Base-by-base conservation (phyloP, 2,329 filamentous ascomycete genomes). In the Verticillium longisporum region DNA sequence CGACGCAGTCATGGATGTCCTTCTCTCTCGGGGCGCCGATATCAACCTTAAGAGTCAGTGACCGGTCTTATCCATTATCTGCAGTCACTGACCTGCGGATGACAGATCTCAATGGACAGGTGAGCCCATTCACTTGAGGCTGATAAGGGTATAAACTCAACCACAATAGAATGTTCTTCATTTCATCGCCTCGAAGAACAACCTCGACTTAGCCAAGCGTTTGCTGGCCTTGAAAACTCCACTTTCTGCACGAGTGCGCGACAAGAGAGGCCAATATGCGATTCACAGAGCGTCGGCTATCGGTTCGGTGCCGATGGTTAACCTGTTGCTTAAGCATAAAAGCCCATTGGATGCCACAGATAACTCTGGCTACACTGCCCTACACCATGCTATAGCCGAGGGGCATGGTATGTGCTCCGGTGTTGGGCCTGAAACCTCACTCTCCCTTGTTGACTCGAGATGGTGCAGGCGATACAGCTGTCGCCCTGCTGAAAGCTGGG, bases 281-380 rank as follows among this genome's bases (percentile, higher is more conserved):
- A 83, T 99, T 32, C 96, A 99, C 74, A 87, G 95, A 18, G 95
- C 95, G 3, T 94, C 95, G 0, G 94, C 95, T 2, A 86, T 92
- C 3, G 96, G 96, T 6, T 94, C 89, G 4, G 84, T 89, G n/a
- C 92, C 94, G 5, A 92, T 99, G 78, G 81, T 96, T 56, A 89
- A 87, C 68, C 77, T 96, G 41, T 78, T 99, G 14, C 77, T 97
- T 15, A 85, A 90, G 68, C 84, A 90, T 67, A 82, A 80, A 66
- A 96, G 91, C 66, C 93, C 94, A 0, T 71, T 98, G 31, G 91
- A 97, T 73, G 88, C 92, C 2, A 88, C 89, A 2, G 95, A 99
- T 76, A 79, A 80, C 38, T 87, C 92, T 66, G 94, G 94, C 1
- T 87, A 90, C 72, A 98, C 95, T 31, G 89, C 95, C 3, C 79